These are phyloP conservation scores for Helianthus tuberosus DNA, from an alignment of 129 eudicot species.

Conservation along the genomic window DNA sequence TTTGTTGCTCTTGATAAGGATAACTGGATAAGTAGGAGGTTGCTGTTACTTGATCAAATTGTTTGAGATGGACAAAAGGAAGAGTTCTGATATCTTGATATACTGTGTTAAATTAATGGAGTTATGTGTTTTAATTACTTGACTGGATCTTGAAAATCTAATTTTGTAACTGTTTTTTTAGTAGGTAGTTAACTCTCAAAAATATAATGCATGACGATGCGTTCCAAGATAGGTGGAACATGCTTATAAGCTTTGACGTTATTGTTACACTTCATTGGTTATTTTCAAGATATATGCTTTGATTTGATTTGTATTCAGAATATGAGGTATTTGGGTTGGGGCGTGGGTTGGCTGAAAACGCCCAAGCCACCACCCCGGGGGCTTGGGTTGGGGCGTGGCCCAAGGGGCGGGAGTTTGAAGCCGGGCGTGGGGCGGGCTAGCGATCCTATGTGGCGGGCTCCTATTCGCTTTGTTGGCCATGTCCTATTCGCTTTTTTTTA, in stretches of 20 bases:
- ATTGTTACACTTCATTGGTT: slow-evolving; percentile 3
- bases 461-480: too few relatives aligned
- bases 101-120: not conserved
- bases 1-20: not conserved
- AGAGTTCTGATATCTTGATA: not conserved
- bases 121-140: not conserved
- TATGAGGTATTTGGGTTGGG: too few relatives aligned
- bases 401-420: too few relatives aligned
- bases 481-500: too few relatives aligned
- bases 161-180: not conserved
- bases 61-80: not conserved
- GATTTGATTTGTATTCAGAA: too few relatives aligned
- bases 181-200: not conserved
- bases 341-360: too few relatives aligned
- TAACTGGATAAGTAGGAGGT: not conserved
- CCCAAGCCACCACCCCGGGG: too few relatives aligned
- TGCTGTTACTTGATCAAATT: not conserved
- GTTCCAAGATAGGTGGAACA: not conserved
- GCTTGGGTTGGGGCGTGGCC: too few relatives aligned
- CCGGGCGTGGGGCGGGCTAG: too few relatives aligned
- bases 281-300: not conserved
- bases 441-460: too few relatives aligned
- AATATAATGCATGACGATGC: not conserved
- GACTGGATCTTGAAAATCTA: not conserved
- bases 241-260: not conserved